phyloP scores from a whole-genome alignment of 805 yeast species.

The Candida qinlingensis region DNA sequence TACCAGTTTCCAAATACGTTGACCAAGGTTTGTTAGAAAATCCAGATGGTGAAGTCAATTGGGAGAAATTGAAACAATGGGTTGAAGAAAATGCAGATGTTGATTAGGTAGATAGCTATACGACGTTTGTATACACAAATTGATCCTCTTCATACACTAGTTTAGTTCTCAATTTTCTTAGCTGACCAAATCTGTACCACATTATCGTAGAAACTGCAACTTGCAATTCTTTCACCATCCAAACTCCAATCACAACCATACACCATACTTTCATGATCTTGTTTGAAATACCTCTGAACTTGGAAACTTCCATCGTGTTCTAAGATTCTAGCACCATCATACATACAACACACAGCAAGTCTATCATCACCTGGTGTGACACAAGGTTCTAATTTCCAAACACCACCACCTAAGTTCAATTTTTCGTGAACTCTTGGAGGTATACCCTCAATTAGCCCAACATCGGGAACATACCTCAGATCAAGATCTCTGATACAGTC shows the following conservation, averaged over 20 bases:
- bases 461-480: slow-evolving; percentile 46
- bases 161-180: neutral
- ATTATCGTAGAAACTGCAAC: slow-evolving; percentile 90
- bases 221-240: slow-evolving; percentile 46
- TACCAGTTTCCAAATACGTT: slow-evolving; percentile 41
- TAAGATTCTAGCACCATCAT: slow-evolving; percentile 82
- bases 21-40: slow-evolving; percentile 19
- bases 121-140: neutral
- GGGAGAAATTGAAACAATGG: slow-evolving; percentile 39
- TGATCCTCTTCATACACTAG: too few species aligned
- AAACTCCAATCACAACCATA: slow-evolving; percentile 89
- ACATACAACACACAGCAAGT: slow-evolving; percentile 86
- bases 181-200: slow-evolving; percentile 70
- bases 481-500: slow-evolving; percentile 70
- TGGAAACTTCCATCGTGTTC: slow-evolving; percentile 26
- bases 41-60: slow-evolving; percentile 35
- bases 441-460: slow-evolving; percentile 39
- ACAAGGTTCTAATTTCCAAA: slow-evolving; percentile 82
- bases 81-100: slow-evolving; percentile 37
- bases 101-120: slow-evolving; percentile 7
- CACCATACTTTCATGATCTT: slow-evolving; percentile 86
- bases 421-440: slow-evolving; percentile 43
- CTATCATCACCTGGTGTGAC: slow-evolving; percentile 36
- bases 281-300: slow-evolving; percentile 44
- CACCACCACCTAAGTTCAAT: slow-evolving; percentile 81